Conservation (phyloP, 768 basidiomycete species). For the Obba rivulosa region DNA sequence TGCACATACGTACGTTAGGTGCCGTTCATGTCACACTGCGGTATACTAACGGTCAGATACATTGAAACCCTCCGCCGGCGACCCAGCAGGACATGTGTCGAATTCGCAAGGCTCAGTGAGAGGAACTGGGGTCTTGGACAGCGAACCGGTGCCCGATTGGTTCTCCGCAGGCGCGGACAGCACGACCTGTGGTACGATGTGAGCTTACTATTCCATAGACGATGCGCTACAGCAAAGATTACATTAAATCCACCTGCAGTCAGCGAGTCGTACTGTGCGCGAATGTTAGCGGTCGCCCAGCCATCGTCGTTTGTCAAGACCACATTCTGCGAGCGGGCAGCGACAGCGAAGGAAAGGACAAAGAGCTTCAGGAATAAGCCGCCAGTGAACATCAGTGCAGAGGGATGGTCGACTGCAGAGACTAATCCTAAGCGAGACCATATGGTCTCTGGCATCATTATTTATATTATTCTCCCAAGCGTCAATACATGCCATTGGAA, state of each 20-base stretch:
- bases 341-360: too few species aligned
- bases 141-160: constrained; percentile 29
- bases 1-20: constrained; percentile 2
- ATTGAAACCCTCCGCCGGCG: constrained; percentile 26
- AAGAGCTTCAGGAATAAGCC: too few species aligned
- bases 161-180: constrained; percentile 28
- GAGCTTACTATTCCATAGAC: too few species aligned
- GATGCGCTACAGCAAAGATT: neutral
- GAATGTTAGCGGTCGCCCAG: constrained; percentile 28
- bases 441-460: neutral
- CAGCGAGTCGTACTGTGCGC: constrained; percentile 23
- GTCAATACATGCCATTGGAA: neutral
- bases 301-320: constrained; percentile 28
- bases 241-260: constrained; percentile 21
- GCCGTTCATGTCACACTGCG: neutral
- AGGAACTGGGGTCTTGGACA: constrained; percentile 18
- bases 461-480: neutral
- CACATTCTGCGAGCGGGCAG: constrained; percentile 11
- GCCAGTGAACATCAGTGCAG: neutral
- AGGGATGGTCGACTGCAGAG: neutral
- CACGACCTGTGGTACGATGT: constrained; percentile 17
- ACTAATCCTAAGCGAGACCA: neutral
- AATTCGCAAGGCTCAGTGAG: constrained; percentile 28
- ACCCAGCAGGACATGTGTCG: constrained; percentile 26
- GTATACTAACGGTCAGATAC: constrained; percentile 28